phyloP scores from a whole-genome alignment of 2,329 filamentous ascomycete genomes.

The Colletotrichum tropicicola region DNA sequence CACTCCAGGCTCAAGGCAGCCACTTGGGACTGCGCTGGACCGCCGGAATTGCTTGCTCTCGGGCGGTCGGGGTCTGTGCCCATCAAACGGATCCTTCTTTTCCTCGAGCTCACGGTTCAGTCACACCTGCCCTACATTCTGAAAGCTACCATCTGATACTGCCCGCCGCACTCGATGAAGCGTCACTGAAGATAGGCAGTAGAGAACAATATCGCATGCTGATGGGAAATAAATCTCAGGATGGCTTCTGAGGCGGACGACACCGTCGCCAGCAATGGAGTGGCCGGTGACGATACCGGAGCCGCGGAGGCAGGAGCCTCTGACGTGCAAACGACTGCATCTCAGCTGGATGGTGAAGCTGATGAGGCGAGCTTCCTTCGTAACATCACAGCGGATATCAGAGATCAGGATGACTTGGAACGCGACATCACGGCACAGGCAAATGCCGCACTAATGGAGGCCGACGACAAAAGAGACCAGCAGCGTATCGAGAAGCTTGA shows the following conservation, averaged over 20 bases:
- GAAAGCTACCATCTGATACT: too few relatives aligned
- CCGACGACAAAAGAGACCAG: slow-evolving; percentile 70
- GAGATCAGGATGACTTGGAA: slow-evolving; percentile 90
- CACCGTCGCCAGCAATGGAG: neutral
- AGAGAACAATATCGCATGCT: too few relatives aligned
- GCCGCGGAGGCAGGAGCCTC: neutral
- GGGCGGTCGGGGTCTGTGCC: too few relatives aligned
- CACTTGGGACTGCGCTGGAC: too few relatives aligned
- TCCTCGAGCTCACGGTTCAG: too few relatives aligned
- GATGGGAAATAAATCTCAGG: neutral
- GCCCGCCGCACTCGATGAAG: neutral
- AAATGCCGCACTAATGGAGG: slow-evolving; percentile 66
- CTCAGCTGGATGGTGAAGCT: neutral
- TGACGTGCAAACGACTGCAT: too few relatives aligned
- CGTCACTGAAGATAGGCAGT: too few relatives aligned
- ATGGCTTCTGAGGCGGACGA: neutral
- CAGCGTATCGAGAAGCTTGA: slow-evolving; percentile 69
- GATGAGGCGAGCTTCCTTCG: slow-evolving; percentile 24
- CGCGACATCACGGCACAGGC: slow-evolving; percentile 79
- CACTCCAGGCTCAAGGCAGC: neutral
- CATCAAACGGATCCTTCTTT: too few relatives aligned
- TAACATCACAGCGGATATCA: slow-evolving; percentile 57
- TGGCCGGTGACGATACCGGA: neutral
- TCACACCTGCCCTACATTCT: too few relatives aligned
- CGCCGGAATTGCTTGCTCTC: too few relatives aligned